Base-by-base conservation (phyloP, 148 eudicot genomes). In the Heliamphora exappendiculata region DNA sequence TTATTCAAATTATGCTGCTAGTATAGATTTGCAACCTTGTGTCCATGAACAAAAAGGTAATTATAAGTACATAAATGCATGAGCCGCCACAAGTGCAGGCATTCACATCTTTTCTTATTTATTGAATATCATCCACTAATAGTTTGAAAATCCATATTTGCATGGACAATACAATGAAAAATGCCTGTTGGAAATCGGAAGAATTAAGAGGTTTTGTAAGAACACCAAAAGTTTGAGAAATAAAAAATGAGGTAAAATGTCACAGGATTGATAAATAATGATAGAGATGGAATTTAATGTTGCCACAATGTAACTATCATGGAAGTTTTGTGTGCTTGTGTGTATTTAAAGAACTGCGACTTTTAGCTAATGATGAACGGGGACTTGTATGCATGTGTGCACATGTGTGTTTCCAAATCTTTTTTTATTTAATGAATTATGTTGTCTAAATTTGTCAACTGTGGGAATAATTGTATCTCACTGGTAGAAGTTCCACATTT, bases 381-480 rank as follows among this genome's bases (percentile, higher is more conserved):
- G 31, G 54, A 28, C 60, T 28, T 26, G 44, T 20, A 47, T 26
- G 8, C 29, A 5, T 51, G 49, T 29, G 31, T 64, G 39, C n/a
- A 54, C 5, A 45, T 68, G 2, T 58, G 37, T 59, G 29, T 17
- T 62, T 44, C 64, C 17, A 13, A n/a, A 47, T 31, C 26, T 36
- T 6, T 39, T 3, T 49, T 65, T 11, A 19, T 51, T 45, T 29
- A 44, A 59, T 33, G 36, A 70, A 22, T 50, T 44, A 1, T 64
- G 7, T 59, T 73, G 0, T 14, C 53, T 33, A 68, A 31, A 45
- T 51, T 37, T 31, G 6, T 17, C 3, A 55, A 41, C 64, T 67
- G 31, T 70, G 29, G 76, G 39, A 78, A 28, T 47, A 47, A 29
- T 71, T 29, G 33, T 57, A 55, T 37, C 63, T 73, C 22, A 22